Base-by-base conservation (phyloP, 2,329 filamentous ascomycete genomes). In the Beauveria australis region DNA sequence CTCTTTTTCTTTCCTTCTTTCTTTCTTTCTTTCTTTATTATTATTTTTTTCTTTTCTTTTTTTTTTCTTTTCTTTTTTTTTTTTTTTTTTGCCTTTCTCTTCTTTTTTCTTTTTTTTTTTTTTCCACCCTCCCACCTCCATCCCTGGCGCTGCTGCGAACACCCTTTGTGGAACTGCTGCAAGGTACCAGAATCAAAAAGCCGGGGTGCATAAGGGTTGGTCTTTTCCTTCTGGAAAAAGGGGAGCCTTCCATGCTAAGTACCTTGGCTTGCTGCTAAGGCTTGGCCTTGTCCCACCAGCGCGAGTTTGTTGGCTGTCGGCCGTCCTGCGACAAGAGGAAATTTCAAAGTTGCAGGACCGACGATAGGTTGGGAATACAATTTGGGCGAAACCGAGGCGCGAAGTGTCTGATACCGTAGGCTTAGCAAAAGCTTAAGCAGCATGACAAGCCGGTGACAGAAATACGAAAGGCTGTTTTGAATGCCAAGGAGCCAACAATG, bases 221-320 rank as follows among this genome's bases (percentile, higher is more conserved):
- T 48, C n/a, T 44, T 43, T 52, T 59, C 16, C 57, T 59, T 59
- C 57, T 59, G 57, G 57, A 59, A 59, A 59, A 59, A 59, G 48
- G 57, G 57, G 48, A 52, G 48, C 40, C 57, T 59, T 59, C 57
- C 26, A 59, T 59, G 48, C 33, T 37, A 37, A 37, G 1, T 2
- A 37, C 33, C 33, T 14, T 37, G 33, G 33, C 33, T 37, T 37
- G 33, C 33, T 37, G 46, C 41, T 46, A 53, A 26, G 40, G 37
- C 22, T 53, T 41, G 49, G 33, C 16, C 40, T 16, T 59, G 48
- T 59, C 57, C 56, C 56, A 53, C 56, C 19, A 7, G 48, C 26
- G 28, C 48, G 48, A 24, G 48, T 52, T 47, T 53, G 48, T 51
- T 51, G 46, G 55, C 46, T 14, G 18, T 56, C 26, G 30, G 30